Evolutionary conservation across 805 yeast species (phyloP).

Genomic region (Suhomyces prunicola): DNA sequence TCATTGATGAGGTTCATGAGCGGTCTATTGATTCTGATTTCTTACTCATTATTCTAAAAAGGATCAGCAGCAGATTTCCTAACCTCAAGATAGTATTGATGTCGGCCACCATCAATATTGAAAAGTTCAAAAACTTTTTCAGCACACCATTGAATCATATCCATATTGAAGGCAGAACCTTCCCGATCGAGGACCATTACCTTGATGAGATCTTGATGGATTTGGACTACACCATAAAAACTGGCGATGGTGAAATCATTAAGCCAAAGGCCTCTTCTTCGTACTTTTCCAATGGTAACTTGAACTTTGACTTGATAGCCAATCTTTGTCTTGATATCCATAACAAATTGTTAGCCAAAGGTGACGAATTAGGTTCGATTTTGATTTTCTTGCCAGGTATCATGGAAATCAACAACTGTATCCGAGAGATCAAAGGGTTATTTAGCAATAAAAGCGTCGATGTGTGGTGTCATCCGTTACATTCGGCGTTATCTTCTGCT

Average conservation of each 20-base stretch:
- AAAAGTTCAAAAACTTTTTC: constrained; percentile 66
- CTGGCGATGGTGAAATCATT: constrained; percentile 41
- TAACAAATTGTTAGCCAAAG: constrained; percentile 36
- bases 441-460: constrained; percentile 15
- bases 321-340: constrained; percentile 55
- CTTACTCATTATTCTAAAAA: constrained; percentile 70
- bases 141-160: constrained; percentile 51
- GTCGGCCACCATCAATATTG: constrained; percentile 90
- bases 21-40: constrained; percentile 89
- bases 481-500: constrained; percentile 78
- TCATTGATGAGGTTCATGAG: constrained; percentile 97
- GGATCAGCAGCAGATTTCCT: constrained; percentile 47
- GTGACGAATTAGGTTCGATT: constrained; percentile 61
- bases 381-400: constrained; percentile 88
- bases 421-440: constrained; percentile 33
- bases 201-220: constrained; percentile 62
- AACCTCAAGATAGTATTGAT: constrained; percentile 71
- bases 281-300: constrained; percentile 61
- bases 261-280: constrained; percentile 62
- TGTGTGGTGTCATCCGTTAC: constrained; percentile 65
- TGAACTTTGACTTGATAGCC: constrained; percentile 72
- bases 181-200: constrained; percentile 78
- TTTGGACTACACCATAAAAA: constrained; percentile 53
- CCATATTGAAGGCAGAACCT: constrained; percentile 91
- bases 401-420: constrained; percentile 73